Evolutionary conservation across 1,284 basidiomycete species (phyloP), one percentile per base, ranked within the genome.

Genomic region (Ganoderma multipileum): DNA sequence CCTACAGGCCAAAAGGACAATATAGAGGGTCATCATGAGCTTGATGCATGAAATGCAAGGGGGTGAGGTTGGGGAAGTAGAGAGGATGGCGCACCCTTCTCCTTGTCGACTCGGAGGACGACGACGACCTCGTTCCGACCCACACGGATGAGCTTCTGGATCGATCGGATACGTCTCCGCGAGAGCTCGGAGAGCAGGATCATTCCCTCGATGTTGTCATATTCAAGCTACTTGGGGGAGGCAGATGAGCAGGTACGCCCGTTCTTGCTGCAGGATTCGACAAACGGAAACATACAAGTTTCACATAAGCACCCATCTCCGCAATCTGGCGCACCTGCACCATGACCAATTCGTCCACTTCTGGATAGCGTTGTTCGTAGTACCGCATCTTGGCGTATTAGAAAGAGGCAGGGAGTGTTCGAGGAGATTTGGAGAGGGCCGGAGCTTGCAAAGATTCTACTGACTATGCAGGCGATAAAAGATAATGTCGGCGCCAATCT

Each of bases 201-300:
- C 97, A 99, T 99, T 76, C 98, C 97, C 81, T 99, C 98, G 68
- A 97, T 98, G 79, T 97, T 97, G 82, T 99, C 97, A 79, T 99
- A 99, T 83, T 99, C 97, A 77, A 99, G 91, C 96, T 98, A 80
- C 28, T 71, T 70, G 66, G 16, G 57, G n/a, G 54, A 38, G 36
- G 23, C 36, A 42, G 63, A 54, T 72, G 67, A 72, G 68, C 66
- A 60, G 38, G 44, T 60, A 66, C 55, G 39, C 52, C 50, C 55
- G n/a, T 23, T 20, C 44, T 62, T 61, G 16, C 30, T 14, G 23
- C 38, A 61, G 23, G 4, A 60, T 41, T 23, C 42, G 47, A 23
- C 47, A 23, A 30, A 33, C 39, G 58, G 39, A 61, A 54, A 85
- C 94, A 76, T 74, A 97, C 95, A 76, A 99, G 88, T 82, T 98